These are phyloP conservation scores for Apiotrichum laibachii DNA, from an alignment of 1,284 basidiomycete species.

Conservation along the genomic window DNA sequence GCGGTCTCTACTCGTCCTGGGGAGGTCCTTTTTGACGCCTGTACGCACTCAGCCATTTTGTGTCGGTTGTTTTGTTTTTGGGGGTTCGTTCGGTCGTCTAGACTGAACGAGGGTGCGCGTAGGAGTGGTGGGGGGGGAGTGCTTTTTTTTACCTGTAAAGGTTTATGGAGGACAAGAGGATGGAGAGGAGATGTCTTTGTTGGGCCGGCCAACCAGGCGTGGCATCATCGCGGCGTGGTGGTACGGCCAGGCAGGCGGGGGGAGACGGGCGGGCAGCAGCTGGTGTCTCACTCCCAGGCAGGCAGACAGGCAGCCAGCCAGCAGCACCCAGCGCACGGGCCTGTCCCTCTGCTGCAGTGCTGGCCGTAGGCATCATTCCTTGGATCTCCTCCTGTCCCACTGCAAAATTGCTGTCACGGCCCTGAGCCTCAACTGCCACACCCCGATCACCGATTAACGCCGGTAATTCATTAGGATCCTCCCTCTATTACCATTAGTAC, in stretches of 20 bases:
- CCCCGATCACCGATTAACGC: no score
- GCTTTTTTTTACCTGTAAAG: constrained; percentile 29
- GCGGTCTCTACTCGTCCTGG: neutral
- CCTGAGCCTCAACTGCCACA: no score
- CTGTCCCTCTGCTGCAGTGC: no score
- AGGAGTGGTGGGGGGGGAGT: constrained; percentile 17
- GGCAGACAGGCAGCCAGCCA: neutral
- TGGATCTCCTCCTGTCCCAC: no score
- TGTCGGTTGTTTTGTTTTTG: constrained; percentile 29
- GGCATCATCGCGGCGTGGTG: no score
- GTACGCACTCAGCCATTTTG: constrained; percentile 52
- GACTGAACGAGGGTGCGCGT: constrained; percentile 40
- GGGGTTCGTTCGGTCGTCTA: constrained; percentile 37
- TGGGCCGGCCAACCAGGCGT: neutral
- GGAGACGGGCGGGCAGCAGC: no score
- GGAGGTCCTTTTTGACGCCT: neutral
- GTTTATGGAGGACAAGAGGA: constrained; percentile 21
- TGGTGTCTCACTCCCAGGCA: neutral
- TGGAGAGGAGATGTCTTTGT: neutral
- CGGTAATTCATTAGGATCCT: no score
- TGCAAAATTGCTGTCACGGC: no score
- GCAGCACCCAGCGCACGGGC: neutral
- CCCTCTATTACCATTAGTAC: no score
- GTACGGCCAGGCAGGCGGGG: no score
- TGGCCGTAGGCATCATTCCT: no score